Conservation (phyloP, 257 asterid species). For the Solanum tarapatanum region DNA sequence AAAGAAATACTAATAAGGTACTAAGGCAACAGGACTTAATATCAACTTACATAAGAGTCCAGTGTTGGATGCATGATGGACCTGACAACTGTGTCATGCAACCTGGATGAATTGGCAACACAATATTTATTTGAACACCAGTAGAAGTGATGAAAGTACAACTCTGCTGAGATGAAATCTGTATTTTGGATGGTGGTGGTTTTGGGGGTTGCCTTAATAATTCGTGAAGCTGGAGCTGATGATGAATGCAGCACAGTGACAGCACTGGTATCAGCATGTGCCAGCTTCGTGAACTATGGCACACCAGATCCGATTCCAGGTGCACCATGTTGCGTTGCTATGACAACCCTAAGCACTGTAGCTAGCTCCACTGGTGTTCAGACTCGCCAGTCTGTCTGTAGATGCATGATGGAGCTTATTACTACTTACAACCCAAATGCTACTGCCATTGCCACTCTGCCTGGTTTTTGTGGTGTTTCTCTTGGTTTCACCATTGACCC, state of each 20-base stretch:
- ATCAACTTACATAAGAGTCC: neutral
- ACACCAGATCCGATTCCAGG: slow-evolving; percentile 66
- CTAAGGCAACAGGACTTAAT: neutral
- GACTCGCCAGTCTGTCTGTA: slow-evolving; percentile 47
- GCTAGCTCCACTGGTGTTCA: slow-evolving; percentile 22
- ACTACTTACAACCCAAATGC: slow-evolving; percentile 44
- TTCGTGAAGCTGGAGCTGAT: neutral
- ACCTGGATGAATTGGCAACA: slow-evolving; percentile 6
- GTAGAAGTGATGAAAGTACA: neutral
- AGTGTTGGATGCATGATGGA: neutral
- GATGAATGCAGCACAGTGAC: slow-evolving; percentile 56
- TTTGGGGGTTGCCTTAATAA: neutral
- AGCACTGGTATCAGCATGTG: slow-evolving; percentile 58
- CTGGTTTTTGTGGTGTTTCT: slow-evolving; percentile 87
- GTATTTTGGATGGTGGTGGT: neutral
- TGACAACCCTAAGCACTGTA: slow-evolving; percentile 38
- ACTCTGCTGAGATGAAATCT: neutral
- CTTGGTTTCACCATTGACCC: slow-evolving; percentile 83
- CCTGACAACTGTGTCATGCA: slow-evolving; percentile 11
- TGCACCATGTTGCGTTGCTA: slow-evolving; percentile 82
- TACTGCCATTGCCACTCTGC: slow-evolving; percentile 80
- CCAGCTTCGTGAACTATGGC: slow-evolving; percentile 50
- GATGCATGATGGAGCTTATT: slow-evolving; percentile 63
- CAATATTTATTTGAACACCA: neutral
- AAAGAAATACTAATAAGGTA: neutral